phyloP scores from a whole-genome alignment of 805 yeast species.

The Monosporozyma servazzii region DNA sequence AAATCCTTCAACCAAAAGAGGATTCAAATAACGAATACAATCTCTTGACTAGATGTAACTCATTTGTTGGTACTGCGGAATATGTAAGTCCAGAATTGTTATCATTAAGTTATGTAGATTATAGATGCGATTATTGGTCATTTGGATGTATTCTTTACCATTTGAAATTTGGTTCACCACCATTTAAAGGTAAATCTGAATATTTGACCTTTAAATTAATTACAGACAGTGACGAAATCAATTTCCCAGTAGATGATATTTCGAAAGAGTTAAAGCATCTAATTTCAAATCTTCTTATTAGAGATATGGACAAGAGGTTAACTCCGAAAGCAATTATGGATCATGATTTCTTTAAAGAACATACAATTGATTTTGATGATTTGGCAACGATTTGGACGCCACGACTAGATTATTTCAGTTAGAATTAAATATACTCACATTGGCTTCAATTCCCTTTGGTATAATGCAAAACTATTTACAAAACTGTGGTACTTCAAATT shows the following conservation, averaged over 20 bases:
- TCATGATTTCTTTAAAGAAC: slow-evolving; percentile 47
- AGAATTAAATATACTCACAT: background rate
- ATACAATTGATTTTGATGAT: background rate
- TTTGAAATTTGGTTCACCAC: slow-evolving; percentile 88
- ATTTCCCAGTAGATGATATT: slow-evolving; percentile 53
- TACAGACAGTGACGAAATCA: slow-evolving; percentile 22
- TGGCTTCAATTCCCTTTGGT: slow-evolving; percentile 41
- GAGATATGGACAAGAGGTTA: slow-evolving; percentile 55
- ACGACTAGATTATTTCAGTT: background rate
- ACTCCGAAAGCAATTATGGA: slow-evolving; percentile 46
- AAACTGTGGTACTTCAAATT: slow-evolving; percentile 84
- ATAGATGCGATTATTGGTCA: slow-evolving; percentile 95
- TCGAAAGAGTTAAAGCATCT: slow-evolving; percentile 44
- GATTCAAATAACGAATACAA: slow-evolving; percentile 43
- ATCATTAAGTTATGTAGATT: slow-evolving; percentile 72
- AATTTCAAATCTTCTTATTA: slow-evolving; percentile 54
- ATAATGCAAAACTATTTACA: slow-evolving; percentile 75
- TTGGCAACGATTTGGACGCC: background rate
- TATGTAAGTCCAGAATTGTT: slow-evolving; percentile 40
- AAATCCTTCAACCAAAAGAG: slow-evolving; percentile 41
- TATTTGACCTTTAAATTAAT: slow-evolving; percentile 62
- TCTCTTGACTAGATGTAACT: slow-evolving; percentile 56
- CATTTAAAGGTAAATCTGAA: slow-evolving; percentile 76
- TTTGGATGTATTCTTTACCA: slow-evolving; percentile 93
- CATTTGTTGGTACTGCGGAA: slow-evolving; percentile 60